Evolutionary conservation across 257 asterid genomes (phyloP).

Genomic region (Plantago elongata): DNA sequence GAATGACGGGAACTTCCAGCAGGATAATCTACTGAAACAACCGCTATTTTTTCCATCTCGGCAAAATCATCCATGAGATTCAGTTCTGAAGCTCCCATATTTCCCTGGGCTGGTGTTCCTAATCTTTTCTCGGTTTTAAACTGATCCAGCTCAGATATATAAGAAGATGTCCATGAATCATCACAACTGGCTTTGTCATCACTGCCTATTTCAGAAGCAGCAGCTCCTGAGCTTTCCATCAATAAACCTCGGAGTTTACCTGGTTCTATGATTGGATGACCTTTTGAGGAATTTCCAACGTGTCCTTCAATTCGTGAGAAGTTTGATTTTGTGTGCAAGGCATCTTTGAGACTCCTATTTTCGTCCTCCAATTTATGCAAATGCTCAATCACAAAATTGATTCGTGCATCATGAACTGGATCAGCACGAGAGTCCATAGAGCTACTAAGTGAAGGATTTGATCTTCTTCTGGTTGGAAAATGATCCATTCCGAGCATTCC

Average conservation of each 20-base stretch:
- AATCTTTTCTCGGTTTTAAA: constrained; percentile 40
- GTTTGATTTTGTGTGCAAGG: constrained; percentile 32
- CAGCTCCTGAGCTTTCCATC: constrained; percentile 33
- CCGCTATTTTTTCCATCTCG: constrained; percentile 85
- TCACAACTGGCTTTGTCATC: constrained; percentile 64
- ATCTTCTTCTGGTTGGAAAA: constrained; percentile 41
- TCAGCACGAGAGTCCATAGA: constrained; percentile 37
- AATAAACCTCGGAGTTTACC: constrained; percentile 23
- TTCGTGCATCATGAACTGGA: constrained; percentile 29
- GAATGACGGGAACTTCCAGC: constrained; percentile 31
- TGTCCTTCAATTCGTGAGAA: constrained; percentile 26
- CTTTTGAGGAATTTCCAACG: constrained; percentile 21
- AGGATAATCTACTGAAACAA: constrained; percentile 39
- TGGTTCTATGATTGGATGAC: constrained; percentile 23
- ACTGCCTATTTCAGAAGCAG: constrained; percentile 56
- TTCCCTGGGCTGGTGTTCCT: constrained; percentile 28
- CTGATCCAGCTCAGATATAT: constrained; percentile 57
- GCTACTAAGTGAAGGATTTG: constrained; percentile 29
- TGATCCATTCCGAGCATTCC: constrained; percentile 46
- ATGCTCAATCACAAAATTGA: constrained; percentile 44
- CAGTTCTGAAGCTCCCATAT: constrained; percentile 53
- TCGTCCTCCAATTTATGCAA: constrained; percentile 52
- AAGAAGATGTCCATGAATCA: constrained; percentile 68
- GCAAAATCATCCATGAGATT: constrained; percentile 85
- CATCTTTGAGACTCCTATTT: constrained; percentile 47